Evolutionary conservation across 129 eudicot genomes (phyloP).

Genomic region (Lonicera japonica): DNA sequence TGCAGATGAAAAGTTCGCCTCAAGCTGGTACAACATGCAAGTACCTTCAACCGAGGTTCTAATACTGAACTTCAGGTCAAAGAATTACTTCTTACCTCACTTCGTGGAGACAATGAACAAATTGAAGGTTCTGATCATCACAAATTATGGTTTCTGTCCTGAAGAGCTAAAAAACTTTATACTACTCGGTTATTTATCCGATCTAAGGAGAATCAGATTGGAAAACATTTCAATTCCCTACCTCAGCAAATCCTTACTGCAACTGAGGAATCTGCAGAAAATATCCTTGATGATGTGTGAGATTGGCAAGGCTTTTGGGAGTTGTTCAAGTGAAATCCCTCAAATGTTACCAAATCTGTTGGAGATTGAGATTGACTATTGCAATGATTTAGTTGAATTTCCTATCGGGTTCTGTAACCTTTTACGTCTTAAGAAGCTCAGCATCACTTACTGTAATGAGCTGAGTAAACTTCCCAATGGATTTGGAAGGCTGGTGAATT

Average conservation of each 20-base stretch:
- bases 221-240: constrained; percentile 35
- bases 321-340: constrained; percentile 3
- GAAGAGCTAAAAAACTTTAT: constrained; percentile 15
- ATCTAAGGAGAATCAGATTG: constrained; percentile 26
- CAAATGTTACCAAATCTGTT: constrained; percentile 27
- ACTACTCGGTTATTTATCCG: constrained; percentile 6
- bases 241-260: constrained; percentile 15
- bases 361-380: constrained; percentile 34
- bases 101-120: constrained; percentile 24
- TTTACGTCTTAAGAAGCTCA: constrained; percentile 27
- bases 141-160: constrained; percentile 32
- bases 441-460: constrained; percentile 48
- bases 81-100: constrained; percentile 25
- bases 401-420: constrained; percentile 28
- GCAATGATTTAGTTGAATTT: constrained; percentile 38
- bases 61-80: constrained; percentile 29
- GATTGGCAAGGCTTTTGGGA: constrained; percentile 30
- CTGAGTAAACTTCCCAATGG: constrained; percentile 24
- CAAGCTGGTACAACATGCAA: constrained; percentile 36
- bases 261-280: constrained; percentile 31
- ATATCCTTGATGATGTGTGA: constrained; percentile 46
- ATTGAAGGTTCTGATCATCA: constrained; percentile 35
- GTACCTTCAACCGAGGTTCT: constrained; percentile 39
- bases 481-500: constrained; percentile 19
- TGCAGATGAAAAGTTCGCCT: constrained; percentile 40